A percentile compares a stretch with the other conserved stretches of the same genome.
phyloP scores from a whole-genome alignment of 2,329 filamentous ascomycete species.

The Neonectria sp. region DNA sequence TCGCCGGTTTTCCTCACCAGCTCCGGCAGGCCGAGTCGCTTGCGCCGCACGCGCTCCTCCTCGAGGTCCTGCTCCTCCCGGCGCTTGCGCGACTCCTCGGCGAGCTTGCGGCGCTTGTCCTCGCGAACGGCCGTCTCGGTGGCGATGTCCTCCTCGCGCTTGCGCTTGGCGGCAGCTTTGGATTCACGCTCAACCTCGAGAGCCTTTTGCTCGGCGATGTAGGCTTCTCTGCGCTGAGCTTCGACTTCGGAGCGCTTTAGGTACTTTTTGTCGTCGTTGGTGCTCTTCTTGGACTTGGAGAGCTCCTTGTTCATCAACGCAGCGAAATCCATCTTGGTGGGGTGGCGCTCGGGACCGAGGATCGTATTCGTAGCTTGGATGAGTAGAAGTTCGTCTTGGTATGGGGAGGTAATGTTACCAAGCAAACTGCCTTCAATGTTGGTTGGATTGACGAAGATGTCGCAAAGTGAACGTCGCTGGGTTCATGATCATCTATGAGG shows the following conservation, averaged over 20 bases:
- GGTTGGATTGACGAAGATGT: conserved; percentile 19
- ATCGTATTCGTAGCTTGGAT: background rate
- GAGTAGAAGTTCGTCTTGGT: background rate
- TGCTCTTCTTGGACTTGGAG: conserved; percentile 78
- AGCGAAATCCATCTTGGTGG: conserved; percentile 88
- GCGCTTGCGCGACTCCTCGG: conserved; percentile 81
- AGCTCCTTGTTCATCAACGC: conserved; percentile 95
- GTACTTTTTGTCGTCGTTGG: conserved; percentile 77
- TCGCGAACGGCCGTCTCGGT: conserved; percentile 79
- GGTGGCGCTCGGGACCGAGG: background rate
- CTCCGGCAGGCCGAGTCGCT: conserved; percentile 85
- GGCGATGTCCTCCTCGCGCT: conserved; percentile 88
- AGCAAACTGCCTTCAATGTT: background rate
- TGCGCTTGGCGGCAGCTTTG: conserved; percentile 83
- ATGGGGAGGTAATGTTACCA: background rate
- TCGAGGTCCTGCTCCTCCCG: conserved; percentile 81
- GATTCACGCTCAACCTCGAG: conserved; percentile 80
- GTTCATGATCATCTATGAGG: conserved; percentile 6
- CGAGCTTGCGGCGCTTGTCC: conserved; percentile 85
- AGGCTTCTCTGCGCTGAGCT: conserved; percentile 83
- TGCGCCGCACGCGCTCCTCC: conserved; percentile 80
- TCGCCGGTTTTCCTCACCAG: conserved; percentile 63
- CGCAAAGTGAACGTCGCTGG: conserved; percentile 28
- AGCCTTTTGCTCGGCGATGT: conserved; percentile 84
- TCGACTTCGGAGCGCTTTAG: conserved; percentile 89